Base-by-base conservation (phyloP, 1,284 basidiomycete genomes). In the Pulchroboletus neoregius region DNA sequence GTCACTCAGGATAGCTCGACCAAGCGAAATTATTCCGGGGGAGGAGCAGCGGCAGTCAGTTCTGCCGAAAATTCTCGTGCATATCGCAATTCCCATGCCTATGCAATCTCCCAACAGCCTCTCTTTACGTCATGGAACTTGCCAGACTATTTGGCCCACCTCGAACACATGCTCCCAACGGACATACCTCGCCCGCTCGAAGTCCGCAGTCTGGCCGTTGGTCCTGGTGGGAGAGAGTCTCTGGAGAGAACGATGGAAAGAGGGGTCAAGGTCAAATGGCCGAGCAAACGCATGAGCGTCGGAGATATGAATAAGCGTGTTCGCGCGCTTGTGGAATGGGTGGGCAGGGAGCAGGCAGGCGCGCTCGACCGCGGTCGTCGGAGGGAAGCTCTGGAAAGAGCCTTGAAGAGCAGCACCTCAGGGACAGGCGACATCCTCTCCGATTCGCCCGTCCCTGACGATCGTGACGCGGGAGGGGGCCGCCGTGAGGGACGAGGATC, bases 271-370 rank as follows among this genome's bases (percentile, higher is more conserved):
- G 87, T 97, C 48, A 89, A 91, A 58, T 99, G 92, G 84, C 95
- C 95, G 0, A 81, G 83, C 53, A 95, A 96, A 67, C 79, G 95
- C 43, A 93, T 87, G 79, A 96, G 94, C 56, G 84, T 95, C 20
- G 87, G 84, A 15, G 95, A 99, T 65, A 96, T 99, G 92, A 90
- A 93, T 66, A 97, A 98, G 71, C 83, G 95, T 16, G 92, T 96
- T 16, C 78, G 92, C 37, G 83, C 87, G 46, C 78, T 98, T 48
- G 81, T 95, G 28, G 95, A 98, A 61, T 98, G 92, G 82, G 91
- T 94, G 11, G 87, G 86, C 34, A 76, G 89, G 50, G 86, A 90
- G 61, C 90, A 94, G 64, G 80, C 80, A 1, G 84, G 80, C 55
- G 87, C 87, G 40, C 72, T 77, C 27, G 88, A 89, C 65, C 78